Conservation (phyloP, 164 flowering plant genomes). For the Vitis riparia region DNA sequence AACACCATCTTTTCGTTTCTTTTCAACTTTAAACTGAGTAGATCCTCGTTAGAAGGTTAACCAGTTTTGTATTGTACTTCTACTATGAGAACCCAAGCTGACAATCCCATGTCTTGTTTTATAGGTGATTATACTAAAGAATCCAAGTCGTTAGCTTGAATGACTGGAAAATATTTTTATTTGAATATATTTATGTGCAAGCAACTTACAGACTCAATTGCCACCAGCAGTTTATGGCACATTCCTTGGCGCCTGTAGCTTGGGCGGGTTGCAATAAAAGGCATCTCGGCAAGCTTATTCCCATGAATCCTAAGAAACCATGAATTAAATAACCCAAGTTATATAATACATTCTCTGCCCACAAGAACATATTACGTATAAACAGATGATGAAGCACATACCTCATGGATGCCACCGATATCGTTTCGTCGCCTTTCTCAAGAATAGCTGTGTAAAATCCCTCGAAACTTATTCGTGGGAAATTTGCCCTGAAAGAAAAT, state of each 20-base stretch:
- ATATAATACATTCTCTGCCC: background rate
- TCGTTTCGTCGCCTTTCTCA: constrained; percentile 41
- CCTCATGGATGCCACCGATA: constrained; percentile 59
- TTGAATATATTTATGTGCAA: no score
- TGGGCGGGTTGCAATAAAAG: constrained; percentile 37
- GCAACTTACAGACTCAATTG: constrained; percentile 37
- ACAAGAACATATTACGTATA: background rate
- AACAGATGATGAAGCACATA: constrained; percentile 9
- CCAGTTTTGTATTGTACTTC: no score
- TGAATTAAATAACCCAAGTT: background rate
- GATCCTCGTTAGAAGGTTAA: no score
- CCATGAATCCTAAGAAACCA: constrained; percentile 41
- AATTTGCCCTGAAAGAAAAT: constrained; percentile 34
- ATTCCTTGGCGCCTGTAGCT: constrained; percentile 32
- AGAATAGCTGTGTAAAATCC: constrained; percentile 52
- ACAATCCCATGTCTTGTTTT: no score
- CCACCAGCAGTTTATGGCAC: constrained; percentile 23
- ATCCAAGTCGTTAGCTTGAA: background rate
- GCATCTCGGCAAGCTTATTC: constrained; percentile 43
- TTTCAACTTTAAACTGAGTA: background rate
- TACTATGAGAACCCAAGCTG: no score
- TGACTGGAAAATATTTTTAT: background rate
- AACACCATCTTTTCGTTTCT: background rate
- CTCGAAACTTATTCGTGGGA: constrained; percentile 32
- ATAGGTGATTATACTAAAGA: no score